Base-by-base conservation (phyloP, 768 basidiomycete species). In the Boletus insuetus region DNA sequence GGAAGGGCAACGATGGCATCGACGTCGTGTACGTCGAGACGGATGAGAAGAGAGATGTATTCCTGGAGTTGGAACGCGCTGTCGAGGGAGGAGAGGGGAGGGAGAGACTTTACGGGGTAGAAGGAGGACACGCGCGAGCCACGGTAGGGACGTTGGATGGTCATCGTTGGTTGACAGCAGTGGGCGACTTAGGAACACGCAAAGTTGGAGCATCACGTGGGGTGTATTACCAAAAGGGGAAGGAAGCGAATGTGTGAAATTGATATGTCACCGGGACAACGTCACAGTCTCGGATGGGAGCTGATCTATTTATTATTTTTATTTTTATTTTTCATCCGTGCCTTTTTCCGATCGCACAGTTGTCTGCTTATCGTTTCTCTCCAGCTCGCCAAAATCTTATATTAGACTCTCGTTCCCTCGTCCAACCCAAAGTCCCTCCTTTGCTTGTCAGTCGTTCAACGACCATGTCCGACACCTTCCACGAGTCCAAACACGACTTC, bases 21-120 rank as follows among this genome's bases (percentile, higher is more conserved):
- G 19, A 98, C 88, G 68, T 97, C 89, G 73, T 95, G 92, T 0
- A 93, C 88, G 73, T 98, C 86, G 26, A 82, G 77, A 16, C 89
- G 84, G 54, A 96, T 90, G 59, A 96, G 83, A 31, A 91, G 77
- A 1, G 93, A 87, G 43, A 98, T 91, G 73, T 94, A 96, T 67
- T 98, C 96, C 64, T 96, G 93, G 8, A 96, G 80, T 67, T 96
- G 93, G 68, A 96, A 97, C 0, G 94, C 91, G 69, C 91, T 94
- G 74, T 95, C 89, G 31, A 96, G 76, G 1, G 85, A 82, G 0
- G 88, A 76, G 31, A 89, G 79, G 0, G 85, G 80, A 0, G 89
- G 89, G 3, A 91, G 76, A 9, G 64, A 77, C 67, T 89, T 90
- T 24, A 89, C 77, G 0, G 89, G 87, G 63, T 91, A 91, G 65